A percentile compares a stretch with the other conserved stretches of the same genome.
phyloP scores from a whole-genome alignment of 805 yeast species.

The Schwanniomyces vanrijiae region DNA sequence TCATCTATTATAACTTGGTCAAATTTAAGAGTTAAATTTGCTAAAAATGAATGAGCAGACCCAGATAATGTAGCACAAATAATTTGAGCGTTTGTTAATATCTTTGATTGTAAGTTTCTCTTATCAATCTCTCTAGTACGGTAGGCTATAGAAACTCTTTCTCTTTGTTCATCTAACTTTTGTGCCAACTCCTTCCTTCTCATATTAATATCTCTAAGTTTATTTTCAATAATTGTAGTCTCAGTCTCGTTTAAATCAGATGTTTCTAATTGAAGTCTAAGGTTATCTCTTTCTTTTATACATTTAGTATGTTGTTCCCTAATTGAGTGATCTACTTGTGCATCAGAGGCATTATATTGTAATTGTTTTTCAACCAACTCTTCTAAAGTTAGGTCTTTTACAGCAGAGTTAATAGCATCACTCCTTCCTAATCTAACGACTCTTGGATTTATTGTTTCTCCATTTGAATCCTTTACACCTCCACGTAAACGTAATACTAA shows the following conservation, averaged over 20 bases:
- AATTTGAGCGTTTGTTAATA: conserved; percentile 73
- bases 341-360: conserved; percentile 36
- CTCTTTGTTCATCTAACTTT: conserved; percentile 77
- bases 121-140: conserved; percentile 79
- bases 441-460: conserved; percentile 55
- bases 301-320: conserved; percentile 52
- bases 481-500: conserved; percentile 75
- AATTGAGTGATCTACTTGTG: conserved; percentile 45
- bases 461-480: conserved; percentile 63
- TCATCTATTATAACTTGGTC: conserved; percentile 94
- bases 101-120: conserved; percentile 69
- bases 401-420: conserved; percentile 82
- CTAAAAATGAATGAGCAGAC: conserved; percentile 85
- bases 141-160: conserved; percentile 61
- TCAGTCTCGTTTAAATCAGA: conserved; percentile 37
- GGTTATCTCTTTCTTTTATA: conserved; percentile 55
- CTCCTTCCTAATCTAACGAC: conserved; percentile 87
- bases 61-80: conserved; percentile 93
- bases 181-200: conserved; percentile 69
- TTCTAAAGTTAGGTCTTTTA: conserved; percentile 80
- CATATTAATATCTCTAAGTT: conserved; percentile 56
- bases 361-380: conserved; percentile 73
- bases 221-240: conserved; percentile 46
- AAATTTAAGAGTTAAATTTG: conserved; percentile 71
- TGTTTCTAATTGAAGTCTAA: conserved; percentile 40